Evolutionary conservation across 345 rosid genomes (phyloP).

Genomic region (Rhizophora mangle): DNA sequence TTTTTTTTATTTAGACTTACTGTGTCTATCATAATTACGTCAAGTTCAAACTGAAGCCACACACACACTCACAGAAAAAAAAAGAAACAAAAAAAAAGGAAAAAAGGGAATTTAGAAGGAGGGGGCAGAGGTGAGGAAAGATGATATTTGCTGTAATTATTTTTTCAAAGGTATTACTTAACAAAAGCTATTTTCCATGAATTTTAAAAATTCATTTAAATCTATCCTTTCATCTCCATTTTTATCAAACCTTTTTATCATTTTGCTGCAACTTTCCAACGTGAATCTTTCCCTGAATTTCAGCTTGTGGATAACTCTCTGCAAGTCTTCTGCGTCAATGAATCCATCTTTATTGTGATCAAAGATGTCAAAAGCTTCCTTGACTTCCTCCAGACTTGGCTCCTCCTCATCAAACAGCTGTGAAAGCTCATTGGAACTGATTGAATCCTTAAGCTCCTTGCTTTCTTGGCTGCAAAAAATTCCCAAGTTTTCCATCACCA

Average conservation of each 20-base stretch:
- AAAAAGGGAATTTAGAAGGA: neutral
- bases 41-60: no score
- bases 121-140: neutral
- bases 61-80: neutral
- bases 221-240: constrained; percentile 62
- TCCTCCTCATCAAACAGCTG: constrained; percentile 70
- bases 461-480: constrained; percentile 39
- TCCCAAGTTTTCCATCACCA: constrained; percentile 61
- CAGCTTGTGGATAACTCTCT: constrained; percentile 51
- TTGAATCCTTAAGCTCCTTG: constrained; percentile 34
- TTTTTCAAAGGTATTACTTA: constrained; percentile 19
- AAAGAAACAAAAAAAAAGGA: no score
- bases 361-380: constrained; percentile 73
- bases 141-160: neutral
- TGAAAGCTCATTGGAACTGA: constrained; percentile 39
- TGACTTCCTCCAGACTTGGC: constrained; percentile 73
- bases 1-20: no score
- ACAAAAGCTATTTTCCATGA: constrained; percentile 60
- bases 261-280: constrained; percentile 50
- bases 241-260: constrained; percentile 60
- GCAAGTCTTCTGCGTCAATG: constrained; percentile 67
- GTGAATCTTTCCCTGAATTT: constrained; percentile 48
- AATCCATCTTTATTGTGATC: constrained; percentile 79
- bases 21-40: no score
- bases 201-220: constrained; percentile 62